phyloP scores from a whole-genome alignment of 1,284 basidiomycete genomes.

The Somion occarium region DNA sequence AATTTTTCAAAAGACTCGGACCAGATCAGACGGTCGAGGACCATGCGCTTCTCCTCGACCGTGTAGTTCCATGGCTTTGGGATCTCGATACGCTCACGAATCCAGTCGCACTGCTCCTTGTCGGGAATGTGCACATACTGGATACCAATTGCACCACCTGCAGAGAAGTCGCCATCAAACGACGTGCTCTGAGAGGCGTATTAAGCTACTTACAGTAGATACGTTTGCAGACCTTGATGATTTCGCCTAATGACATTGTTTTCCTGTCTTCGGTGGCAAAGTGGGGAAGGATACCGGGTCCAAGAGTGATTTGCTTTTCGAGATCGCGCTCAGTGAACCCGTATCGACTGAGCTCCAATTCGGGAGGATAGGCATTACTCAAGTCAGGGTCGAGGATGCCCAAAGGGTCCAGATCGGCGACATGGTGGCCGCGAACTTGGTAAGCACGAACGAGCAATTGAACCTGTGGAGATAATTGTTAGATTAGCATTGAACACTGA shows the following conservation, averaged over 20 bases:
- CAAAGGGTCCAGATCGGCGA: constrained; percentile 94
- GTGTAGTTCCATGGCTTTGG: constrained; percentile 99
- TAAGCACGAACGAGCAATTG: constrained; percentile 97
- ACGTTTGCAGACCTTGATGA: constrained; percentile 88
- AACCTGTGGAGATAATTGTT: constrained; percentile 46
- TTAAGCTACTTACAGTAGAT: constrained; percentile 79
- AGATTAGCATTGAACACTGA: constrained; percentile 1
- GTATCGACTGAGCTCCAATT: constrained; percentile 89
- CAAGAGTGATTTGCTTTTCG: constrained; percentile 91
- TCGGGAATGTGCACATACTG: constrained; percentile 99
- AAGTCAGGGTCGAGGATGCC: constrained; percentile 91
- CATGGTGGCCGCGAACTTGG: constrained; percentile 97
- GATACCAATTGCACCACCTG: constrained; percentile 90
- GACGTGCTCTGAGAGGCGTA: constrained; percentile 8
- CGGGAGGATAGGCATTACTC: constrained; percentile 70
- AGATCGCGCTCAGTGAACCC: constrained; percentile 94
- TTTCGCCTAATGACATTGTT: constrained; percentile 88
- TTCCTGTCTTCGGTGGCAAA: constrained; percentile 83
- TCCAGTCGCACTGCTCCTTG: constrained; percentile 99
- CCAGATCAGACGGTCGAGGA: constrained; percentile 98
- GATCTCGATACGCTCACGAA: constrained; percentile 93
- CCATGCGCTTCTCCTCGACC: constrained; percentile 98
- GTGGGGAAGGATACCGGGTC: constrained; percentile 94
- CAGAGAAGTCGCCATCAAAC: constrained; percentile 5
- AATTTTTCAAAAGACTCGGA: constrained; percentile 99